Percentiles rank a stretch among this genome's conserved stretches.
Conservation (phyloP, 306 rosid genomes). For the Quercus gilva region DNA sequence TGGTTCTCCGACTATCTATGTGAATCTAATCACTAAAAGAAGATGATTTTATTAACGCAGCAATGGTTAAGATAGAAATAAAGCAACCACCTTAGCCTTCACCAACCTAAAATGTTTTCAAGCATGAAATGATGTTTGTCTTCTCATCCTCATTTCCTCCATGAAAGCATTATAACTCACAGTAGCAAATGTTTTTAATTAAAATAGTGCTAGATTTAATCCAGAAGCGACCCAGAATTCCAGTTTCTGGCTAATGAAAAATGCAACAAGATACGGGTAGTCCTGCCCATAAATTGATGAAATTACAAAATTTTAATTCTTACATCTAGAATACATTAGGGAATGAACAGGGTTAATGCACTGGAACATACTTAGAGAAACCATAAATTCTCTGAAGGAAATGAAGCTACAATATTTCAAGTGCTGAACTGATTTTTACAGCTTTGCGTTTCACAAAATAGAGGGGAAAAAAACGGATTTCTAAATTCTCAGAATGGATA, state of each 20-base stretch:
- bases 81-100: background rate
- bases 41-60: background rate
- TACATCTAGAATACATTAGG: background rate
- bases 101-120: background rate
- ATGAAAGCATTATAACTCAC: background rate
- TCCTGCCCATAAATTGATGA: background rate
- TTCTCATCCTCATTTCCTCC: background rate
- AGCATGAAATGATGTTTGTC: background rate
- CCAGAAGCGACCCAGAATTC: too few relatives aligned
- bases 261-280: background rate
- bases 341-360: background rate
- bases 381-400: background rate
- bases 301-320: background rate
- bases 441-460: background rate
- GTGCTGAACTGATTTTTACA: background rate
- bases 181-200: background rate
- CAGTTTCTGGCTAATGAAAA: background rate
- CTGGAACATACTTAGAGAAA: background rate
- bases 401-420: background rate
- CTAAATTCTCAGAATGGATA: background rate
- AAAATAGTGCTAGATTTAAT: background rate
- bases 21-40: background rate
- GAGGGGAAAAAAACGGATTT: background rate
- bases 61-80: background rate
- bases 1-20: background rate